Conservation (phyloP, 2,329 filamentous ascomycete genomes). For the Ceratocystis papillata region DNA sequence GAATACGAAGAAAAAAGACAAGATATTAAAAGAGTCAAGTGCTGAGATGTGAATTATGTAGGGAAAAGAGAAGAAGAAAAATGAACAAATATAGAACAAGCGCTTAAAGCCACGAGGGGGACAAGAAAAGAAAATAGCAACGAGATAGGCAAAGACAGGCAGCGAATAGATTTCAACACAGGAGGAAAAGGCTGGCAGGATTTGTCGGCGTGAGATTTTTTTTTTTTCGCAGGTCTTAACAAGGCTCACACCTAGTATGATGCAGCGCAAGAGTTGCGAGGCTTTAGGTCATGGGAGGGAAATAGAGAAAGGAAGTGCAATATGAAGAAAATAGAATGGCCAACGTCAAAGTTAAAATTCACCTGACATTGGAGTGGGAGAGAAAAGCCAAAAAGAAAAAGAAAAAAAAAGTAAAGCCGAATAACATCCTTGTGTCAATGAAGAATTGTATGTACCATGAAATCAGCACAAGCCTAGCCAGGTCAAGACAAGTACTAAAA, state of each 20-base stretch:
- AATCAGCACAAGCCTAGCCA: neutral
- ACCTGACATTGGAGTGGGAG: neutral
- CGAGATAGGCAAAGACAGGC: neutral
- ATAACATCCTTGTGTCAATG: neutral
- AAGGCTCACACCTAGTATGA: neutral
- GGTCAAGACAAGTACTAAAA: neutral
- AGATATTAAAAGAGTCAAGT: neutral
- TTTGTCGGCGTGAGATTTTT: conserved; percentile 7
- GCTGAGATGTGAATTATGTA: neutral
- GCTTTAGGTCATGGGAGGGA: neutral
- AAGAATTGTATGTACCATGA: neutral
- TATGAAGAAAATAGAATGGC: neutral
- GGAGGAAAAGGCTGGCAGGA: neutral
- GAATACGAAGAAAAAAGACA: neutral
- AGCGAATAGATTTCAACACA: conserved; percentile 1
- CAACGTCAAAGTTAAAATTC: neutral
- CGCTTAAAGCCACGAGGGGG: conserved; percentile 1
- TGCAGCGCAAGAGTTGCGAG: neutral
- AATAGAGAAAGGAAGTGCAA: neutral
- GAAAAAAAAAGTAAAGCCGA: neutral
- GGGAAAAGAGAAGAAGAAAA: neutral
- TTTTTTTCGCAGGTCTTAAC: conserved; percentile 1
- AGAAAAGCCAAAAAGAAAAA: neutral
- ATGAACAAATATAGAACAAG: neutral
- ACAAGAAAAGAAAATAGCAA: neutral